A percentile compares a stretch with the other conserved stretches of the same genome.
Evolutionary conservation across 164 flowering plant species (phyloP).

Genomic region (Cinnamomum micranthum): DNA sequence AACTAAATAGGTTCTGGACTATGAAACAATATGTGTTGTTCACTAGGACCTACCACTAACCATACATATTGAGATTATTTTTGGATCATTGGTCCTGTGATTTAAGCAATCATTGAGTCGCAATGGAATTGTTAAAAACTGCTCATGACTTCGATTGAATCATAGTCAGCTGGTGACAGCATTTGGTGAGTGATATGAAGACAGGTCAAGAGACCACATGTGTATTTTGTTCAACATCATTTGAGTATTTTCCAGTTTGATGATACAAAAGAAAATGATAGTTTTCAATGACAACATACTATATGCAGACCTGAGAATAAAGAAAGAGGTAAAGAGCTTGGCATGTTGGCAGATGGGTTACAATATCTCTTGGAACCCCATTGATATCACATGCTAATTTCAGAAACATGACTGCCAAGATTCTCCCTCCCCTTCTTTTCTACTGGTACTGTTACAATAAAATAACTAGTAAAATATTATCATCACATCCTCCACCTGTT

Average conservation of each 20-base stretch:
- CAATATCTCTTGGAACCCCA: background rate
- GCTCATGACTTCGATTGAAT: background rate
- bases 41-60: too few species aligned
- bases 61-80: too few species aligned
- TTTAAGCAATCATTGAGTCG: too few species aligned
- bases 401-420: background rate
- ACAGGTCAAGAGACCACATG: background rate
- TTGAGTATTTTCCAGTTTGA: too few species aligned
- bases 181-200: background rate
- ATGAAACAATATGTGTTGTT: too few species aligned
- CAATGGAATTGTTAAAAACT: too few species aligned
- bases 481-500: too few species aligned
- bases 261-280: background rate
- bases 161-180: background rate
- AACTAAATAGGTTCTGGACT: too few species aligned
- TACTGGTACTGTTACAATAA: background rate
- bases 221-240: background rate
- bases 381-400: background rate
- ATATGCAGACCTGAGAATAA: background rate
- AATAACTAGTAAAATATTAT: background rate
- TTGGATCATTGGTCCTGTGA: too few species aligned
- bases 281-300: too few species aligned
- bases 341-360: background rate
- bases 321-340: background rate
- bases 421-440: background rate